Percentiles rank a stretch among this genome's conserved stretches.
Conservation (phyloP, 2,329 filamentous ascomycete species). For the Aspergillus bombycis region DNA sequence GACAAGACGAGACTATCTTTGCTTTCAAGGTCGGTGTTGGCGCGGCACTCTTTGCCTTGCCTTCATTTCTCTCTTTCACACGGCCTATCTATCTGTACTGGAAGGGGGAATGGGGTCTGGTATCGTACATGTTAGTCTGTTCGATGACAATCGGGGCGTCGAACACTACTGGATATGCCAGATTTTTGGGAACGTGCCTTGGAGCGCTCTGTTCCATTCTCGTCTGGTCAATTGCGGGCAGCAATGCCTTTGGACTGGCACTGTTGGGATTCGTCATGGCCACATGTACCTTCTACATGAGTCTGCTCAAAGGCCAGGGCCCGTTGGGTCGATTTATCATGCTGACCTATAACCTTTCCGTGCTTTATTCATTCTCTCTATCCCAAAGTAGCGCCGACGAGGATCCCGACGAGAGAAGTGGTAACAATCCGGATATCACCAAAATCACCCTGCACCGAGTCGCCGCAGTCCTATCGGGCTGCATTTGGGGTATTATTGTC, state of each 20-base stretch:
- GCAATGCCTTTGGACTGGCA: slow-evolving; percentile 73
- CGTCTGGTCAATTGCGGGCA: slow-evolving; percentile 75
- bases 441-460: slow-evolving; percentile 89
- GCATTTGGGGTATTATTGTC: slow-evolving; percentile 88
- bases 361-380: slow-evolving; percentile 90
- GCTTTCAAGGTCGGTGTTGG: slow-evolving; percentile 92
- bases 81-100: slow-evolving; percentile 81
- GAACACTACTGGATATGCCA: slow-evolving; percentile 86
- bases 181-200: slow-evolving; percentile 83
- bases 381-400: slow-evolving; percentile 77
- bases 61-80: slow-evolving; percentile 80
- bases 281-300: slow-evolving; percentile 85
- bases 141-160: slow-evolving; percentile 96
- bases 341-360: slow-evolving; percentile 93
- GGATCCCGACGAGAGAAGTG: slow-evolving; percentile 82
- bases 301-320: slow-evolving; percentile 78
- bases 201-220: slow-evolving; percentile 75
- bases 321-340: slow-evolving; percentile 92
- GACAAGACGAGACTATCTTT: slow-evolving; percentile 71
- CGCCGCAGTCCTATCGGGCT: slow-evolving; percentile 81
- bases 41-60: slow-evolving; percentile 83
- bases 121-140: slow-evolving; percentile 98
- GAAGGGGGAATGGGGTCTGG: slow-evolving; percentile 93
- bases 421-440: slow-evolving; percentile 74
- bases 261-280: slow-evolving; percentile 81